Conservation (phyloP, 305 asterid genomes). For the Caryopteris hybrid region DNA sequence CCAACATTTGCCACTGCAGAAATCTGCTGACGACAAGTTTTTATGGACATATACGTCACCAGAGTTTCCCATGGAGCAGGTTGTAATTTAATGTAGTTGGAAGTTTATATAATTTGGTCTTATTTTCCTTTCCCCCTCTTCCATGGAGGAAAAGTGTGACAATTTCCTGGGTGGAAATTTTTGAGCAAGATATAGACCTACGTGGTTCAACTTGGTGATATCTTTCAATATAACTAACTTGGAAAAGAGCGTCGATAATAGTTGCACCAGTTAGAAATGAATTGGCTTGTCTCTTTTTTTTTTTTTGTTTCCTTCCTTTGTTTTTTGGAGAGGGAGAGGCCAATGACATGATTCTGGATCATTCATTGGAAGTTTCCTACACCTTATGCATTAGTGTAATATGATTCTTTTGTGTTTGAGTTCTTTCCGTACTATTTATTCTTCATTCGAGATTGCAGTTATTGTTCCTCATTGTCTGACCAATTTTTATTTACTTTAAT, state of each 20-base stretch:
- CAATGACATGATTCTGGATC: not conserved
- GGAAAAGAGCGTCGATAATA: not conserved
- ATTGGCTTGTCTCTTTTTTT: too few relatives aligned
- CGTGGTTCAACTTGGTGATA: not conserved
- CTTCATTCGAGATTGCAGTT: not conserved
- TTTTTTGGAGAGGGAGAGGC: not conserved
- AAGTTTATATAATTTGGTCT: not conserved
- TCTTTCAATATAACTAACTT: not conserved
- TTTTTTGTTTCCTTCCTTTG: too few relatives aligned
- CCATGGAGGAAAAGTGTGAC: not conserved
- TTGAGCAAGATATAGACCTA: not conserved
- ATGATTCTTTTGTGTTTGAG: not conserved
- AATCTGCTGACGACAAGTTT: slow-evolving; percentile 69
- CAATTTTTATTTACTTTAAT: not conserved
- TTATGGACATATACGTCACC: slow-evolving; percentile 77
- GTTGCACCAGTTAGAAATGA: not conserved
- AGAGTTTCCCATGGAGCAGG: slow-evolving; percentile 73
- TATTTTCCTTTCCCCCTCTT: not conserved
- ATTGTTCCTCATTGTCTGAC: not conserved
- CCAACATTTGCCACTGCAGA: slow-evolving; percentile 33
- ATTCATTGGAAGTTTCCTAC: not conserved
- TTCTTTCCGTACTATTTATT: not conserved
- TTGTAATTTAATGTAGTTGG: slow-evolving; percentile 3
- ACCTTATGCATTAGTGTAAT: not conserved
- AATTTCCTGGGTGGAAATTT: not conserved